Evolutionary conservation across 305 asterid genomes (phyloP).

Genomic region (Fraxinus ornus): DNA sequence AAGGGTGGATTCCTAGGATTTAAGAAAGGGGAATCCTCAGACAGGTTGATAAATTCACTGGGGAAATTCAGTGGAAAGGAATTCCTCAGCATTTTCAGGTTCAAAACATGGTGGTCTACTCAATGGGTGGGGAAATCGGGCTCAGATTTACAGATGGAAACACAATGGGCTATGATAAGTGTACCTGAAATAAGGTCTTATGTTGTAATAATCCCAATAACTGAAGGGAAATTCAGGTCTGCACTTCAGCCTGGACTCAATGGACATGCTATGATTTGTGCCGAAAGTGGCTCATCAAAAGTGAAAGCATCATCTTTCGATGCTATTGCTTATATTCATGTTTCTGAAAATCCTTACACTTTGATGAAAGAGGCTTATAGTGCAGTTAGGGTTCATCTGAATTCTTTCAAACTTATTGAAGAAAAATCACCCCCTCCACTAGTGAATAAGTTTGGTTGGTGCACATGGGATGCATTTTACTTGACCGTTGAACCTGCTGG

Average conservation of each 20-base stretch:
- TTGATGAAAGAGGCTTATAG: constrained; percentile 74
- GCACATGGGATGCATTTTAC: constrained; percentile 88
- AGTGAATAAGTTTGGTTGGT: constrained; percentile 68
- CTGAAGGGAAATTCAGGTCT: constrained; percentile 67
- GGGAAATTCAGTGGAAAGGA: constrained; percentile 57
- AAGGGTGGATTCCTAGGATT: constrained; percentile 74
- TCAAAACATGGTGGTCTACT: constrained; percentile 93
- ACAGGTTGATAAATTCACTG: constrained; percentile 50
- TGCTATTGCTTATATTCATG: constrained; percentile 57
- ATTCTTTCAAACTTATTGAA: constrained; percentile 66
- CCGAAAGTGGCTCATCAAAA: constrained; percentile 69
- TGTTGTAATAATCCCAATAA: constrained; percentile 53
- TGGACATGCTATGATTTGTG: constrained; percentile 56
- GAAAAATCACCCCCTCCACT: constrained; percentile 67
- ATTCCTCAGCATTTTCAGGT: constrained; percentile 79
- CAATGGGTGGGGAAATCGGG: constrained; percentile 80
- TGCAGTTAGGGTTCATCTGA: constrained; percentile 58
- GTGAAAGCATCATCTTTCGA: constrained; percentile 45
- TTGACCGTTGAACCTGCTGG: constrained; percentile 80
- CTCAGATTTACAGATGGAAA: constrained; percentile 75
- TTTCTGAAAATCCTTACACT: constrained; percentile 65
- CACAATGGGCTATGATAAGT: constrained; percentile 73
- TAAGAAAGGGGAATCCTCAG: constrained; percentile 37
- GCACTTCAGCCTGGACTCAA: constrained; percentile 61
- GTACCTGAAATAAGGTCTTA: constrained; percentile 58